Conservation (phyloP, 1,284 basidiomycete species). For the Mycocalia duriaeana region DNA sequence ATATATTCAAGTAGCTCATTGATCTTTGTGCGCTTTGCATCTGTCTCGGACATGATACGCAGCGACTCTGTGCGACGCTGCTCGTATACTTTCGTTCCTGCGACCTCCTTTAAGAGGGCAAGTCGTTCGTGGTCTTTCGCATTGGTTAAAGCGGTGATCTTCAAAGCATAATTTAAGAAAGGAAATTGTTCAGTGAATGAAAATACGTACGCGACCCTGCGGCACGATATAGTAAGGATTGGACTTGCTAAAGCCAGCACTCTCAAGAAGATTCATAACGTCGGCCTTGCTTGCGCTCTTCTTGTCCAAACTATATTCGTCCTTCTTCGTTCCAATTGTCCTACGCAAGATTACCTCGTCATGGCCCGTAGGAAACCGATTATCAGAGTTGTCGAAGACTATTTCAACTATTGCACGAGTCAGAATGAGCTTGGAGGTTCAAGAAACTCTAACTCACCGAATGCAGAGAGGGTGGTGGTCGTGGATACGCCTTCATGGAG, state of each 20-base stretch:
- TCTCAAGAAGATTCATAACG: conserved; percentile 93
- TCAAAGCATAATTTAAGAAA: not conserved
- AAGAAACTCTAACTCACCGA: conserved; percentile 43
- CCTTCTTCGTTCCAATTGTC: conserved; percentile 97
- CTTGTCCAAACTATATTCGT: conserved; percentile 96
- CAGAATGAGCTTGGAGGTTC: not conserved
- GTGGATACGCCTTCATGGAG: conserved; percentile 91
- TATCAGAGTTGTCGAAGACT: conserved; percentile 86
- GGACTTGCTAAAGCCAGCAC: conserved; percentile 93
- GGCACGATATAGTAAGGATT: conserved; percentile 99
- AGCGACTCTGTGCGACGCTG: conserved; percentile 89
- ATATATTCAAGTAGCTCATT: conserved; percentile 88
- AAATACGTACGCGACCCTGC: conserved; percentile 81
- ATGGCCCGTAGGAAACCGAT: conserved; percentile 85
- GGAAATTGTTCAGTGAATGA: conserved; percentile 1
- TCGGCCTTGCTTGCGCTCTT: conserved; percentile 96
- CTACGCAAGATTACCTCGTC: conserved; percentile 83
- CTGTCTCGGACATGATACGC: conserved; percentile 95
- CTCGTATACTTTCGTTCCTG: conserved; percentile 97
- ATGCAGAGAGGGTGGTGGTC: conserved; percentile 88
- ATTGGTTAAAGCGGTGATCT: conserved; percentile 97
- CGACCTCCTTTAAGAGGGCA: conserved; percentile 93
- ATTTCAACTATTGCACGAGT: conserved; percentile 59
- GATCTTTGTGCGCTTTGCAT: conserved; percentile 89
- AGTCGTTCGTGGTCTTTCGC: conserved; percentile 95